These are phyloP conservation scores for Ustilago loliicola DNA, from an alignment of 1,284 basidiomycete species.

Conservation along the genomic window DNA sequence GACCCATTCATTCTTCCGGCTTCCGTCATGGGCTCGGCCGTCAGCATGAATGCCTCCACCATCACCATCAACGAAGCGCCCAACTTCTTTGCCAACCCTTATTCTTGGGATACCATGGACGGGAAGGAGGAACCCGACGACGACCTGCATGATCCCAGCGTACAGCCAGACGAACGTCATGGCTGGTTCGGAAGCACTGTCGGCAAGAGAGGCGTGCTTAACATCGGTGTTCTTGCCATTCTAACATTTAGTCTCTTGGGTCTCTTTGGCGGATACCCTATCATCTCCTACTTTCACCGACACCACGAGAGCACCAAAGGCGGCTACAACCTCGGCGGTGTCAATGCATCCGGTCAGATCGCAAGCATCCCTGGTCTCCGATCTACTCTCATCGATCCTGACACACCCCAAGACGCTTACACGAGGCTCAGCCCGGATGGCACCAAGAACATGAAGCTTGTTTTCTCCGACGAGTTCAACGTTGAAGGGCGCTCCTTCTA, in stretches of 20 bases:
- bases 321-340: conserved; percentile 61
- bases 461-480: conserved; percentile 71
- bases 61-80: conserved; percentile 16
- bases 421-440: conserved; percentile 73
- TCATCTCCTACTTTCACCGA: conserved; percentile 72
- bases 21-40: conserved; percentile 32
- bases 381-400: conserved; percentile 68
- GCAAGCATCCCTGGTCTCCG: conserved; percentile 49
- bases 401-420: conserved; percentile 67
- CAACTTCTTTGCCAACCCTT: conserved; percentile 45
- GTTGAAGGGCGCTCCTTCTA: conserved; percentile 73
- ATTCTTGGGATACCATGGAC: conserved; percentile 61
- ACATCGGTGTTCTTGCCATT: conserved; percentile 75
- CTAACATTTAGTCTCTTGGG: conserved; percentile 73
- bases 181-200: conserved; percentile 29
- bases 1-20: conserved; percentile 42
- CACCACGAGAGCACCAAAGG: conserved; percentile 40
- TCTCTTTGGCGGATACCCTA: conserved; percentile 84
- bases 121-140: conserved; percentile 56
- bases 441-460: conserved; percentile 60
- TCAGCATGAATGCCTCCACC: conserved; percentile 16
- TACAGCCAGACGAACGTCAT: conserved; percentile 1
- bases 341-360: conserved; percentile 63
- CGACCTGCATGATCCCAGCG: conserved; percentile 52
- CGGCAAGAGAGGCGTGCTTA: conserved; percentile 63